Base-by-base conservation (phyloP, 352 stramenopile genomes). In the Pythium monospermum region DNA sequence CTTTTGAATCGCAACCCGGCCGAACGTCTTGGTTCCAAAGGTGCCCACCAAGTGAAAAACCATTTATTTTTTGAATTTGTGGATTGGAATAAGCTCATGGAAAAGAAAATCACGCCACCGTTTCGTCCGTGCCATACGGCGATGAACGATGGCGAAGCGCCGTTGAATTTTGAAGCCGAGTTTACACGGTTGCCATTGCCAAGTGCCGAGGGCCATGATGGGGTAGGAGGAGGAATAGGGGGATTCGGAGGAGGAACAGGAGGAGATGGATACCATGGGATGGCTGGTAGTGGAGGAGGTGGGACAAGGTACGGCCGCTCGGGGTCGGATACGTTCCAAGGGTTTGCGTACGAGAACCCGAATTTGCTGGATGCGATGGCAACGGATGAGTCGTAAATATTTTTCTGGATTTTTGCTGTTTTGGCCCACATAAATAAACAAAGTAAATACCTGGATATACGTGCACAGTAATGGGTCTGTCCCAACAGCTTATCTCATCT, bases 141-240 rank as follows among this genome's bases (percentile, higher is more conserved):
- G 8, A 83, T 86, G 64, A 83, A 76, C 46, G 71, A 87, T 27
- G 73, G 69, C 22, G 80, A 95, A 45, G 75, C 77, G 25, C 77
- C 79, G 18, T 47, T 89, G 23, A 94, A 94, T 62, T 94, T 94
- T 42, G 84, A 94, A 60, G 72, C 74, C 28, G 77, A 92, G 54
- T 94, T 94, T 48, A 94, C 82, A 38, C 70, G 81, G 13, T 55
- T 94, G n/a, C 84, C 84, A n/a, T 57, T 92, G 18, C 81, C 81
- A 0, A 91, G 81, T 23, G 62, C 68, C 3, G 81, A 91, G n/a
- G 66, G 58, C 18, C 39, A 65, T 1, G 64, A 55, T 22, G 44
- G 44, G 13, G 15, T 37, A 8, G 23, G 12, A 1, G n/a, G n/a
- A n/a, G n/a, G n/a, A n/a, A n/a, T n/a, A n/a, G n/a, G n/a, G n/a